Conservation (phyloP, 441 rosid genomes). For the Arabidopsis hybrid region DNA sequence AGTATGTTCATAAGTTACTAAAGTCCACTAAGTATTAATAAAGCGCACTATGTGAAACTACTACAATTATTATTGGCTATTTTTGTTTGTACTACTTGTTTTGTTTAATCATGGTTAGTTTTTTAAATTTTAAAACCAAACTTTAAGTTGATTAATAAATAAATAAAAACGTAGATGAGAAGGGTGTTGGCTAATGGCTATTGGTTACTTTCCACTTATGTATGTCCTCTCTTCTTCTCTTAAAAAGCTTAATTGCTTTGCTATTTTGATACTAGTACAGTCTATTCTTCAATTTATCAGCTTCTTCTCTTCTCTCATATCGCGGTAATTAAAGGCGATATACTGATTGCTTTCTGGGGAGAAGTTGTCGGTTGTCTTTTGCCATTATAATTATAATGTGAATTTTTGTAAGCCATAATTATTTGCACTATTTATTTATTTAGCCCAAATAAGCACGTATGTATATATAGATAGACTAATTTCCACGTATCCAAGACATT, state of each 20-base stretch:
- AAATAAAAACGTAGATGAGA: not conserved
- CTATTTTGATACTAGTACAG: not conserved
- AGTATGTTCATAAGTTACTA: conserved; percentile 1
- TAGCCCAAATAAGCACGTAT: not conserved
- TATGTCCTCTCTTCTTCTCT: conserved; percentile 4
- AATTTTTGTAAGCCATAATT: conserved; percentile 11
- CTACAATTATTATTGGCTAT: not conserved
- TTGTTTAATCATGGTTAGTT: not conserved
- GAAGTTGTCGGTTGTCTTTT: conserved; percentile 27
- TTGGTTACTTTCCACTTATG: conserved; percentile 36
- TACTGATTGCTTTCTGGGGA: conserved; percentile 7
- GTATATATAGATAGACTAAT: not conserved
- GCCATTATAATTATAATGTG: not conserved
- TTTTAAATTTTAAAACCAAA: not conserved
- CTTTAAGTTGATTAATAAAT: not conserved
- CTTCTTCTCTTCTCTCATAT: not conserved
- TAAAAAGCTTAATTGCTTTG: conserved; percentile 4
- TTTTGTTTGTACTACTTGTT: not conserved
- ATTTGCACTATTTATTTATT: conserved; percentile 1
- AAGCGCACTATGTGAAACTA: conserved; percentile 22
- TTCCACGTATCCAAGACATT: conserved; percentile 24
- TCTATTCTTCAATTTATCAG: not conserved
- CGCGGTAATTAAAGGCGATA: conserved; percentile 4
- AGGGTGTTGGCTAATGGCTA: not conserved
- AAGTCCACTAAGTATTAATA: conserved; percentile 17